A percentile compares a stretch with the other conserved stretches of the same genome.
phyloP scores from a whole-genome alignment of 2,329 filamentous ascomycete species.

The Pseudogymnoascus sp. region DNA sequence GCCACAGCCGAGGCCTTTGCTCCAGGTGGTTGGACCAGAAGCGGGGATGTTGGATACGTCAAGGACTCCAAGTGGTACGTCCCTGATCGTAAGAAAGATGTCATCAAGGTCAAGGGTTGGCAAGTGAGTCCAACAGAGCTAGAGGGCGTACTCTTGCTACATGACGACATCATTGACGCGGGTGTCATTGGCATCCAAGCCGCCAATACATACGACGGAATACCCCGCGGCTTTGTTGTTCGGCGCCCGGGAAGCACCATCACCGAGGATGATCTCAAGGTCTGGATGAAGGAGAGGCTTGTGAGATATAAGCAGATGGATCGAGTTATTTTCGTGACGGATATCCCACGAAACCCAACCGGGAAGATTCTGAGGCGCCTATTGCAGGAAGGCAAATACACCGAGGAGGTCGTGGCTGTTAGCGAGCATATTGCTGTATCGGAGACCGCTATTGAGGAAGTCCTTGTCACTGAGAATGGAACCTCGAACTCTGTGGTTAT shows the following conservation, averaged over 20 bases:
- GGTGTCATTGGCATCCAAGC: constrained; percentile 37
- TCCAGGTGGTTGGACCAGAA: constrained; percentile 30
- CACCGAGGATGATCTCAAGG: constrained; percentile 35
- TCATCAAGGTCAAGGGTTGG: constrained; percentile 41
- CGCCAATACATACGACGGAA: constrained; percentile 28
- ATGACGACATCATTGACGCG: constrained; percentile 36
- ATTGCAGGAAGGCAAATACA: constrained; percentile 9
- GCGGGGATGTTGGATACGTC: constrained; percentile 39
- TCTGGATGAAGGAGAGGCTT: constrained; percentile 33
- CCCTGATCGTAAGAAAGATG: constrained; percentile 36
- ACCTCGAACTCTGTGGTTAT: background rate
- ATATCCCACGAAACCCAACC: constrained; percentile 40
- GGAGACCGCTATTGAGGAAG: background rate
- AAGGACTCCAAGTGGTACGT: constrained; percentile 31
- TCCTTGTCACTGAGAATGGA: background rate
- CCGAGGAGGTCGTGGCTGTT: background rate
- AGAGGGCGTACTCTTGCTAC: constrained; percentile 37
- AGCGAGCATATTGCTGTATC: background rate
- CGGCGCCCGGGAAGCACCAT: constrained; percentile 23
- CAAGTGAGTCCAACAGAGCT: constrained; percentile 41
- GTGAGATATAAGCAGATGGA: constrained; percentile 41
- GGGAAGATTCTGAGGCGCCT: constrained; percentile 37
- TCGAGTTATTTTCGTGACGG: constrained; percentile 39
- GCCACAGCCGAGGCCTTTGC: constrained; percentile 25
- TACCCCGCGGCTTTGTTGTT: constrained; percentile 41